A percentile compares a stretch with the other conserved stretches of the same genome.
Evolutionary conservation across 2,329 filamentous ascomycete genomes (phyloP).

Genomic region (Trichothecium sympodiale): DNA sequence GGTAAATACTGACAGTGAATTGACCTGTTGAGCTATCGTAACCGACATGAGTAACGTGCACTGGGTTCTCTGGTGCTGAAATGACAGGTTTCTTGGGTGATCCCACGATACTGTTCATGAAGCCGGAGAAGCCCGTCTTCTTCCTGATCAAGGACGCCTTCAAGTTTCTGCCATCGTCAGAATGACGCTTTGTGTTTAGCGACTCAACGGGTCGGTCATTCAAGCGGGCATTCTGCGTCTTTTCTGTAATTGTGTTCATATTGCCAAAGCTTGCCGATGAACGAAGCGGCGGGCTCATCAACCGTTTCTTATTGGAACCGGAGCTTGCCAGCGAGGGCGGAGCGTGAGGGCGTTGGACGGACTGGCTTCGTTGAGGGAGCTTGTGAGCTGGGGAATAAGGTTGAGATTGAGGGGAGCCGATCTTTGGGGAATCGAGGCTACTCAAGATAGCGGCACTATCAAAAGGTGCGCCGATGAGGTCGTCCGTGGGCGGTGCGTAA

Average conservation of each 20-base stretch:
- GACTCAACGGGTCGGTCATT: slow-evolving; percentile 16
- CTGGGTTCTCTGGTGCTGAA: slow-evolving; percentile 93
- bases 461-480: slow-evolving; percentile 54
- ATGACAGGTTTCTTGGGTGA: slow-evolving; percentile 87
- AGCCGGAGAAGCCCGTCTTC: slow-evolving; percentile 80
- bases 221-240: slow-evolving; percentile 17
- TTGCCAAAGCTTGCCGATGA: slow-evolving; percentile 2
- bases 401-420: slow-evolving; percentile 11
- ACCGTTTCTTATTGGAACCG: slow-evolving; percentile 7
- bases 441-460: slow-evolving; percentile 52
- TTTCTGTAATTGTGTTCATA: slow-evolving; percentile 7
- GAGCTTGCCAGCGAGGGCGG: slow-evolving; percentile 15
- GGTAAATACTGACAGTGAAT: slow-evolving; percentile 63
- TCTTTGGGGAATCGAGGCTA: slow-evolving; percentile 43
- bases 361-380: slow-evolving; percentile 6
- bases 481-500: slow-evolving; percentile 33
- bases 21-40: slow-evolving; percentile 94
- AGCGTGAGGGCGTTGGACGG: slow-evolving; percentile 9
- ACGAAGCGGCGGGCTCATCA: slow-evolving; percentile 16
- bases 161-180: slow-evolving; percentile 61
- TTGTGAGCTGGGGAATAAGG: slow-evolving; percentile 12
- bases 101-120: slow-evolving; percentile 73
- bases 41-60: slow-evolving; percentile 95
- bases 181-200: slow-evolving; percentile 58
- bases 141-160: slow-evolving; percentile 58